Base-by-base conservation (phyloP, 768 basidiomycete species). In the Tricholoma hemisulphureum region DNA sequence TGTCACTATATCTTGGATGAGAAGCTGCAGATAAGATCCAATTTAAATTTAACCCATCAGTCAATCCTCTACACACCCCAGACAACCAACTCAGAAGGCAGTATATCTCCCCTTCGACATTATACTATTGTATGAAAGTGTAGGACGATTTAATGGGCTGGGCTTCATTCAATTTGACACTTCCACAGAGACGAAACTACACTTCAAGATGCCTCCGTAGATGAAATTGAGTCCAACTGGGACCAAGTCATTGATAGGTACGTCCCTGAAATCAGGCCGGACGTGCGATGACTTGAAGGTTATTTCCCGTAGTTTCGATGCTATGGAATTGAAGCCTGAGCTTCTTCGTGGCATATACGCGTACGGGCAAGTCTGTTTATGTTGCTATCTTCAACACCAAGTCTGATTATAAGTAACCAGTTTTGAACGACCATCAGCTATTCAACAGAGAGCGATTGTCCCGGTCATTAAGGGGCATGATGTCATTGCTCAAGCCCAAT, bases 141-240 rank as follows among this genome's bases (percentile, higher is more conserved):
- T 68, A 35, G 52, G 62, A 48, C 45, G 14, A 6, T 29, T 37
- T 8, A 24, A 28, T 26, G 32, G 28, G n/a, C 41, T 23, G 23
- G 14, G 21, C 34, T 52, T 41, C 50, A 55, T 46, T 31, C 54
- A 4, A 21, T 48, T 51, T 39, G 41, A 21, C 18, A 34, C 55
- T 59, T 61, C 8, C 6, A 29, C 67, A 87, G 86, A 73, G 87
- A 88, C 80, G 87, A 88, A 53, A 58, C 58, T 62, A 66, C 79
- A 65, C 83, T 93, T 72, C 88, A 91, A 73, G 91, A 93, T 86
- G 81, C 89, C 75, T 73, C 81, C 64, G 86, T 88, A 67, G 79
- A 71, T 66, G 92, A 94, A 84, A 96, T 98, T 77, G 95, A 98
- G 87, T 95, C 94, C 84, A 98, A 98, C 79, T 97, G 95, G 95